phyloP scores from a whole-genome alignment of 495 filamentous ascomycete genomes.

The Tuber magnatum region DNA sequence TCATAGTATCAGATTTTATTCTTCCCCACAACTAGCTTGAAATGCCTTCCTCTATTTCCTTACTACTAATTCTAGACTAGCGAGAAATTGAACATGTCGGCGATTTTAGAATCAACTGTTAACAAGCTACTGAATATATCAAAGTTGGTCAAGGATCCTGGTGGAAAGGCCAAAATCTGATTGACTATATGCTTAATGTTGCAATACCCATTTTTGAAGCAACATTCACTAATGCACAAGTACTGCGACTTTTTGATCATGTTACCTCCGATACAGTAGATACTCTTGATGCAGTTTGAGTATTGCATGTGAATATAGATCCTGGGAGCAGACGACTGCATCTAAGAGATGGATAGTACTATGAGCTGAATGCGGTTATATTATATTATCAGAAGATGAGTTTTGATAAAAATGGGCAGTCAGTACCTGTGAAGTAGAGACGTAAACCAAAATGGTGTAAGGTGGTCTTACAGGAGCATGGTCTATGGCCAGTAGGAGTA shows the following conservation, averaged over 20 bases:
- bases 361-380: background rate
- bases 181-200: slow-evolving; percentile 1
- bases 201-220: slow-evolving; percentile 4
- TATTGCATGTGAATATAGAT: no score
- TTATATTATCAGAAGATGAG: no score
- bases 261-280: background rate
- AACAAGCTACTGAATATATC: no score
- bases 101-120: no score
- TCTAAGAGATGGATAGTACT: slow-evolving; percentile 4
- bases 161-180: background rate
- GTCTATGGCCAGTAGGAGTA: background rate
- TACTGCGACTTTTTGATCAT: background rate
- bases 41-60: background rate
- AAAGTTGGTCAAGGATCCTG: no score
- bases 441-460: background rate
- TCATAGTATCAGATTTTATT: no score
- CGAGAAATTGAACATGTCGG: no score
- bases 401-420: background rate
- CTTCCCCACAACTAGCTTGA: background rate
- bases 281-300: background rate
- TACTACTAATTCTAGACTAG: no score
- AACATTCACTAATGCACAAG: background rate
- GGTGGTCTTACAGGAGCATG: no score
- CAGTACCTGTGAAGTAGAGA: background rate
- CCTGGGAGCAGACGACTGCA: no score